Base-by-base conservation (phyloP, 2,329 filamentous ascomycete species). In the Purpureocillium lavendulum region DNA sequence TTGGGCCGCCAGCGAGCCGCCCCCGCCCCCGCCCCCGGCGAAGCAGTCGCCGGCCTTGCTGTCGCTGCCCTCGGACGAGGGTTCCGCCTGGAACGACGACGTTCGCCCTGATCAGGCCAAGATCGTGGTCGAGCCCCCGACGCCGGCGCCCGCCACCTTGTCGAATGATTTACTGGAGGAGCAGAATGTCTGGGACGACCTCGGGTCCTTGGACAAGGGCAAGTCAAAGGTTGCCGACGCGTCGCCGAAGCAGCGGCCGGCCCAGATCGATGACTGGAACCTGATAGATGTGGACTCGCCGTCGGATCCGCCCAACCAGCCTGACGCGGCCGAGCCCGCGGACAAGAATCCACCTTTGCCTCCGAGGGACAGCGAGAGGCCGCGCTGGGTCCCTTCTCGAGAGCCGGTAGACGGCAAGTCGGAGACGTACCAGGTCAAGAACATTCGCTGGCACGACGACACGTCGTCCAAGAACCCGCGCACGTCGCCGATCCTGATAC, bases 401-500 rank as follows among this genome's bases (percentile, higher is more conserved):
- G 58, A 64, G 1, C 62, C 65, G 1, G 57, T 66, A 3, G 59
- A 66, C n/a, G 64, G 61, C 34, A 71, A 70, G 49, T 64, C 70
- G 0, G 88, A 96, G 59, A 92, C 87, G 1, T 97, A 98, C 53
- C 84, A 88, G 40, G 89, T 97, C 58, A 94, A 95, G 57, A 88
- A 89, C 44, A 82, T 97, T 45, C 80, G 77, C 44, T 97, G 90
- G 89, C 70, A 80, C 43, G 87, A 96, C 57, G 61, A 69, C 2
- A 73, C 57, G 10, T 68, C 72, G 0, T 58, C 69, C 1, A 70
- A 74, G n/a, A 77, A 77, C 39, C 70, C 86, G 30, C 74, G 87
- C 33, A 73, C 75, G n/a, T 90, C 87, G 1, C 90, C 92, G 0
- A 87, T 97, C 40, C 67, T 97, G 31, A 80, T 94, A 4, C 90